A percentile compares a stretch with the other conserved stretches of the same genome.
phyloP scores from a whole-genome alignment of 768 basidiomycete genomes.

The Boletus rex-veris region DNA sequence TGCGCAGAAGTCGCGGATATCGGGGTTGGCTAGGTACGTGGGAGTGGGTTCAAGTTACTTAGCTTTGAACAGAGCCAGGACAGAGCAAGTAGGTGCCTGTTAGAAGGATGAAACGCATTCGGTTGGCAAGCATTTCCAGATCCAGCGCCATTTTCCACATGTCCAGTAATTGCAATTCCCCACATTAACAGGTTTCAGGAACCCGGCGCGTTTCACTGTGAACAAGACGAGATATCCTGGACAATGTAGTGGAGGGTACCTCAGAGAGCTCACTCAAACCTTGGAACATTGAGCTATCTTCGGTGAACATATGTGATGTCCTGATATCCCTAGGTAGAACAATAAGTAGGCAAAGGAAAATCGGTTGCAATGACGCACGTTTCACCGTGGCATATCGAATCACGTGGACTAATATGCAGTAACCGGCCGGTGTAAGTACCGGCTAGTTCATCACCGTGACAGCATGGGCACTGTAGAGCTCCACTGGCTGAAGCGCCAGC shows the following conservation, averaged over 20 bases:
- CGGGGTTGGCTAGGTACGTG: background rate
- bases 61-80: background rate
- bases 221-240: background rate
- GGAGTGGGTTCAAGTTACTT: too few species aligned
- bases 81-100: background rate
- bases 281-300: too few species aligned
- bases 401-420: background rate
- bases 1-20: too few species aligned
- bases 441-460: background rate
- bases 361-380: background rate
- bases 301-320: too few species aligned
- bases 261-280: too few species aligned
- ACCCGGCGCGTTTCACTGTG: background rate
- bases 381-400: background rate
- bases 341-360: too few species aligned
- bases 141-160: background rate
- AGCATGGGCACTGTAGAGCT: too few species aligned
- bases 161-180: too few species aligned
- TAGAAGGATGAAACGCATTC: constrained; percentile 1
- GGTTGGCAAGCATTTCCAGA: too few species aligned
- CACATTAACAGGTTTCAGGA: background rate
- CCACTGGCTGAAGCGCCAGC: background rate
- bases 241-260: too few species aligned
- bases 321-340: too few species aligned
- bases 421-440: background rate